Evolutionary conservation across 768 basidiomycete genomes (phyloP).

Genomic region (Tubosaeta brunneosetosa): DNA sequence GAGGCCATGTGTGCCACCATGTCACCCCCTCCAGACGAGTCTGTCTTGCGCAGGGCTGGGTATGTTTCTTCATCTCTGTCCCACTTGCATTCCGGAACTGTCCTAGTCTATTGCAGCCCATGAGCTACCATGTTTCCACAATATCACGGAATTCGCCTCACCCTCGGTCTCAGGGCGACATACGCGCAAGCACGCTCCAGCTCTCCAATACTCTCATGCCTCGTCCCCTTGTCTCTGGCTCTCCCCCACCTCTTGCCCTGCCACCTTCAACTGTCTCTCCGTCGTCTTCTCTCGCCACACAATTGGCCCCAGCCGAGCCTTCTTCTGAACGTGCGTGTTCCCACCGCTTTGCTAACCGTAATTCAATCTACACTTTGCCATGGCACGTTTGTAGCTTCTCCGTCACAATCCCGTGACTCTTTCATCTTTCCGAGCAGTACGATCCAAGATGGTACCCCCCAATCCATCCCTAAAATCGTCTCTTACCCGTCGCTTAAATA

Average conservation of each 20-base stretch:
- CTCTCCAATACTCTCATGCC: conserved; percentile 48
- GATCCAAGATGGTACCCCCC: conserved; percentile 23
- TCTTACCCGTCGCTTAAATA: conserved; percentile 16
- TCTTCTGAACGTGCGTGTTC: conserved; percentile 23
- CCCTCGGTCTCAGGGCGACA: conserved; percentile 57
- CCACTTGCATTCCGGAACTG: not conserved
- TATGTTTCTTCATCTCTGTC: conserved; percentile 27
- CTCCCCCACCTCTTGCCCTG: conserved; percentile 2
- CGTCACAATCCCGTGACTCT: conserved; percentile 29
- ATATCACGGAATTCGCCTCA: conserved; percentile 15
- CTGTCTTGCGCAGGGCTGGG: conserved; percentile 52
- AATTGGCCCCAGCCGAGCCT: conserved; percentile 11
- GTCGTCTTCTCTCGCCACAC: conserved; percentile 15
- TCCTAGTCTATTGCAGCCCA: conserved; percentile 52
- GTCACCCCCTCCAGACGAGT: conserved; percentile 33
- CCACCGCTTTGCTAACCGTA: conserved; percentile 8
- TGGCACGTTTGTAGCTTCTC: conserved; percentile 24
- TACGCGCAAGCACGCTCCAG: conserved; percentile 62
- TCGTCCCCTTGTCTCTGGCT: not conserved
- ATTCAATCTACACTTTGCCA: conserved; percentile 3
- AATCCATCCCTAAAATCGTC: conserved; percentile 16
- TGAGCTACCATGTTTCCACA: conserved; percentile 36
- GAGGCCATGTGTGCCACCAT: conserved; percentile 11
- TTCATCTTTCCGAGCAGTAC: conserved; percentile 37
- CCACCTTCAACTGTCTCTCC: not conserved